These are phyloP conservation scores for Thalassiosira exigua DNA, from an alignment of 352 stramenopile genomes.

Conservation along the genomic window DNA sequence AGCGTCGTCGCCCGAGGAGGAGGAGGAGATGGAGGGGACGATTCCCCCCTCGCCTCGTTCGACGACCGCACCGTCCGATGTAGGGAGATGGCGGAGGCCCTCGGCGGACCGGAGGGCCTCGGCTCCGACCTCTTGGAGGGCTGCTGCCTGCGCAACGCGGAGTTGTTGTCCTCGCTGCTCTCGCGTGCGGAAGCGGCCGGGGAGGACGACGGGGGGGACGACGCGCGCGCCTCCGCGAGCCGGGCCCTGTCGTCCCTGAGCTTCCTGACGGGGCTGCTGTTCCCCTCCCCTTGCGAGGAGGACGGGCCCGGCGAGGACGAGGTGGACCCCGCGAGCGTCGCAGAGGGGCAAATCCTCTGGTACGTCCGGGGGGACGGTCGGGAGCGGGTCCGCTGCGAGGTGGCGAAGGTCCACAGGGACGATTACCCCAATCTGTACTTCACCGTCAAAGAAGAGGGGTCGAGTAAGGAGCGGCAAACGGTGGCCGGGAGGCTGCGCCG, in stretches of 20 bases:
- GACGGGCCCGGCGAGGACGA: conserved; percentile 5
- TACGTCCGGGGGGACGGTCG: conserved; percentile 58
- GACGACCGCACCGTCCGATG: conserved; percentile 26
- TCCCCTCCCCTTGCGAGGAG: conserved; percentile 13
- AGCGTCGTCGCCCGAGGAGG: conserved; percentile 7
- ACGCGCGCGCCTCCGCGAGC: neutral
- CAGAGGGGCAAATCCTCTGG: conserved; percentile 66
- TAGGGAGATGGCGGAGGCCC: conserved; percentile 32
- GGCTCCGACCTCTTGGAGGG: conserved; percentile 15
- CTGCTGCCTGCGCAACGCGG: conserved; percentile 25
- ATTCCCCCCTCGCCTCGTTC: too few relatives aligned
- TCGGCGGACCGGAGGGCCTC: conserved; percentile 19
- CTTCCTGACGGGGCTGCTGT: conserved; percentile 39
- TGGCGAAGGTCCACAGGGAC: conserved; percentile 77
- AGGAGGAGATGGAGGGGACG: too few relatives aligned
- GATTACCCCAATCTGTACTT: conserved; percentile 73
- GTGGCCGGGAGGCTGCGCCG: conserved; percentile 62
- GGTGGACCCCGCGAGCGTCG: conserved; percentile 38
- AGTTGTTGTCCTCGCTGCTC: conserved; percentile 22
- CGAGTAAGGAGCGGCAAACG: conserved; percentile 68
- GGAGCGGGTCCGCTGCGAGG: conserved; percentile 34
- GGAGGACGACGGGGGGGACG: neutral
- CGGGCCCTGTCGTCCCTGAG: conserved; percentile 29
- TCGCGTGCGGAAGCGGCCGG: too few relatives aligned
- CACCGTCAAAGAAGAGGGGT: conserved; percentile 57